These are phyloP conservation scores for Kwoniella shivajii DNA, from an alignment of 1,284 basidiomycete genomes.

Conservation along the genomic window DNA sequence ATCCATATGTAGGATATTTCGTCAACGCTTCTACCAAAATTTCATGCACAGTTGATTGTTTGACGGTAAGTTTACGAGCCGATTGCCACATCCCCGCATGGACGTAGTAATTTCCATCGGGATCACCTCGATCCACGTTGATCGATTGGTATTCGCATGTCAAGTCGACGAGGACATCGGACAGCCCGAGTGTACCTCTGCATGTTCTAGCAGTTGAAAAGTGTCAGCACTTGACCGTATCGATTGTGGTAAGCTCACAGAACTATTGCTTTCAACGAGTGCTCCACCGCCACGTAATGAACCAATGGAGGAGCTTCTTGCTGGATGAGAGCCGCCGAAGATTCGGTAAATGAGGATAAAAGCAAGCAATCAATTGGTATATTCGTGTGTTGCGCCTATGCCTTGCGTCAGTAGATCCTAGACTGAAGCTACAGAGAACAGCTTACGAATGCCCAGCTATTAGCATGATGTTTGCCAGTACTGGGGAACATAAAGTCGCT, in stretches of 20 bases:
- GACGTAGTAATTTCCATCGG: conserved; percentile 53
- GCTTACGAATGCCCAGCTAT: conserved; percentile 53
- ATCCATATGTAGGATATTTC: conserved; percentile 56
- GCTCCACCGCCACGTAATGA: conserved; percentile 58
- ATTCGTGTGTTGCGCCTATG: conserved; percentile 55
- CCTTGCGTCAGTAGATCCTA: neutral
- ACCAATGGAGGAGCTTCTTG: conserved; percentile 56
- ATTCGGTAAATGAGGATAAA: conserved; percentile 56
- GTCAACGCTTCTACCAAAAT: conserved; percentile 54
- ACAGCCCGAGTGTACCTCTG: conserved; percentile 58
- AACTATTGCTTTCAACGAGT: conserved; percentile 54
- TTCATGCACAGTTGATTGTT: conserved; percentile 55
- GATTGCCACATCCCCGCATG: conserved; percentile 59
- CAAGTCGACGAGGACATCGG: conserved; percentile 59
- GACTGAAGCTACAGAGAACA: neutral
- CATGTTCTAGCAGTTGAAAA: conserved; percentile 49
- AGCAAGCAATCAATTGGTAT: conserved; percentile 57
- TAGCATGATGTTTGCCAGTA: conserved; percentile 56
- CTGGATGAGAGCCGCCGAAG: conserved; percentile 32
- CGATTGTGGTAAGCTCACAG: conserved; percentile 29
- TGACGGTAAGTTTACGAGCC: conserved; percentile 52
- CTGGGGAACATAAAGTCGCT: conserved; percentile 56
- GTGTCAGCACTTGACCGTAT: conserved; percentile 1
- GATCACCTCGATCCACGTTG: conserved; percentile 51
- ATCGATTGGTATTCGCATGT: conserved; percentile 58